A percentile compares a stretch with the other conserved stretches of the same genome.
Conservation (phyloP, 208 protist species). For the Acanthamoeba rhysodes region DNA sequence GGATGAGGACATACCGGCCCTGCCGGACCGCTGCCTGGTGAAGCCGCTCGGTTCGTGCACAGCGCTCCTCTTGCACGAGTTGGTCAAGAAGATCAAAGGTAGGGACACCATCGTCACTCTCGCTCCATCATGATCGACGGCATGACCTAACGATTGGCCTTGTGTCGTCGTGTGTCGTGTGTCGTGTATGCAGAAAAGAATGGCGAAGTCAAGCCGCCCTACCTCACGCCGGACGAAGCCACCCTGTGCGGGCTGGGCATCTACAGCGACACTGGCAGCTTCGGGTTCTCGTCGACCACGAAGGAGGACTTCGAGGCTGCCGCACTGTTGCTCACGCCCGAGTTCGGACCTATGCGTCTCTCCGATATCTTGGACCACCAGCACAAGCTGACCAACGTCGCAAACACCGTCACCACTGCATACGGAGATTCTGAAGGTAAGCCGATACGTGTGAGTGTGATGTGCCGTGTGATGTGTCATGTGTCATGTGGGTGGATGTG, state of each 20-base stretch:
- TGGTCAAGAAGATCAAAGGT: slow-evolving; percentile 42
- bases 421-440: background rate
- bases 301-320: slow-evolving; percentile 43
- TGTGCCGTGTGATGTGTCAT: background rate
- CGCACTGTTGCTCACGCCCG: slow-evolving; percentile 3
- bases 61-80: slow-evolving; percentile 48
- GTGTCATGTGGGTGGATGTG: background rate
- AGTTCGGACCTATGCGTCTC: slow-evolving; percentile 52
- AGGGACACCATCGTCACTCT: too few species aligned
- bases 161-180: background rate
- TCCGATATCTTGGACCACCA: slow-evolving; percentile 66
- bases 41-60: slow-evolving; percentile 40
- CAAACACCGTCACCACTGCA: background rate
- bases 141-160: background rate
- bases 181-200: background rate
- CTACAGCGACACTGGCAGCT: slow-evolving; percentile 66
- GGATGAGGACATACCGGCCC: slow-evolving; percentile 33
- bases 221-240: slow-evolving; percentile 50
- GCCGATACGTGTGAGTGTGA: background rate
- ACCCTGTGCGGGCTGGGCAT: slow-evolving; percentile 63
- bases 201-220: background rate
- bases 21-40: background rate
- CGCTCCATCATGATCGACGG: background rate
- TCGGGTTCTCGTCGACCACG: slow-evolving; percentile 53
- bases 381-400: slow-evolving; percentile 48